Percentiles rank a stretch among this genome's conserved stretches.
phyloP scores from a whole-genome alignment of 163 green algal genomes.

The Scenedesmus sp. region DNA sequence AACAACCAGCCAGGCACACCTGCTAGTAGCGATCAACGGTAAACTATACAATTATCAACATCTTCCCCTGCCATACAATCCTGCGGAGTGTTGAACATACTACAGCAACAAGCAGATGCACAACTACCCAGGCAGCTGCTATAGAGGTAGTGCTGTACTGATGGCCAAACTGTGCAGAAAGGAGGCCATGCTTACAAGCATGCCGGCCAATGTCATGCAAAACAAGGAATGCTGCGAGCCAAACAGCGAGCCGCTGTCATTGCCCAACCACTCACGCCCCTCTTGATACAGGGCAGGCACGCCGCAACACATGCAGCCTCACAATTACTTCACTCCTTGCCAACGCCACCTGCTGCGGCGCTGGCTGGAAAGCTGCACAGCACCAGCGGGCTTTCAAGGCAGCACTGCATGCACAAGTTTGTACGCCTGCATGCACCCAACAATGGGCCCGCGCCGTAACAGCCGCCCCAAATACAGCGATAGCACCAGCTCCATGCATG shows the following conservation, averaged over 20 bases:
- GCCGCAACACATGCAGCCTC: neutral
- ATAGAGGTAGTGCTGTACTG: neutral
- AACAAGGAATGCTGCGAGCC: neutral
- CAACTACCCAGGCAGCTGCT: neutral
- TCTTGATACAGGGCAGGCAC: neutral
- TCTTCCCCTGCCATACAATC: neutral
- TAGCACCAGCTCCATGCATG: neutral
- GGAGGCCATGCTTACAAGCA: neutral
- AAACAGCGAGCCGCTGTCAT: neutral
- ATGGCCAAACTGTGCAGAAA: neutral
- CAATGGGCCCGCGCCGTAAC: neutral
- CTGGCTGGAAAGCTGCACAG: neutral
- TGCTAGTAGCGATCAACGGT: neutral
- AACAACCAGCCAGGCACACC: neutral
- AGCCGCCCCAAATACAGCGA: neutral
- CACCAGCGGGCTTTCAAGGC: neutral
- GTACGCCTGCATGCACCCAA: neutral
- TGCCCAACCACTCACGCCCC: neutral
- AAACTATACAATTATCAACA: constrained; percentile 13
- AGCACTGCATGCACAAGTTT: neutral
- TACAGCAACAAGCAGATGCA: neutral
- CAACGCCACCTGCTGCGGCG: neutral
- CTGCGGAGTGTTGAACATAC: neutral
- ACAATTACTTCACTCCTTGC: neutral
- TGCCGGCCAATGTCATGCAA: neutral